Percentiles rank a stretch among this genome's conserved stretches.
These are phyloP conservation scores for Candida germanica DNA, from an alignment of 805 yeast species.

Conservation along the genomic window DNA sequence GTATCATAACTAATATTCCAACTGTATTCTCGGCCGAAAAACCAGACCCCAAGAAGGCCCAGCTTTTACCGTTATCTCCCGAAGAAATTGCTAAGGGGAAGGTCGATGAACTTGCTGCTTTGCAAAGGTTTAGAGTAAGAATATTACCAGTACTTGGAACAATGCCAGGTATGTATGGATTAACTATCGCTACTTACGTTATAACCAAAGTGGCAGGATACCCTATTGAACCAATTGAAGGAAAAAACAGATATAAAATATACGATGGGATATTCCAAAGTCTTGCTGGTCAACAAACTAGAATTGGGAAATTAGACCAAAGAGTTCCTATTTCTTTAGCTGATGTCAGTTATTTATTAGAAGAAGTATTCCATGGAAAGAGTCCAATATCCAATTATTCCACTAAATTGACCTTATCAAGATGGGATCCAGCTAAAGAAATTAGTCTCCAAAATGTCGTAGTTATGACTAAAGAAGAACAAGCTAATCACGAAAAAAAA, in stretches of 20 bases:
- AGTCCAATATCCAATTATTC: conserved; percentile 82
- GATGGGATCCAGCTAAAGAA: conserved; percentile 76
- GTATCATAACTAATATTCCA: conserved; percentile 73
- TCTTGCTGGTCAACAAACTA: conserved; percentile 80
- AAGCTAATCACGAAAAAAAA: conserved; percentile 69
- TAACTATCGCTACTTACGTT: conserved; percentile 81
- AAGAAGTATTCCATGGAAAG: conserved; percentile 91
- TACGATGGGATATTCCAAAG: conserved; percentile 82
- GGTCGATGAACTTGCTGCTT: conserved; percentile 82
- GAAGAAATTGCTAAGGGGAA: conserved; percentile 76
- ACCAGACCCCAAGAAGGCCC: conserved; percentile 93
- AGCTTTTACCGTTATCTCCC: conserved; percentile 78
- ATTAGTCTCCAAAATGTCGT: conserved; percentile 76
- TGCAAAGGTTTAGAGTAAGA: conserved; percentile 88
- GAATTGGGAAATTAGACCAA: conserved; percentile 71
- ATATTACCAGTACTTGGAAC: conserved; percentile 95
- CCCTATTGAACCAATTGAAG: conserved; percentile 87
- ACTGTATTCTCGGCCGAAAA: conserved; percentile 93
- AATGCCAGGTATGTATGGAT: conserved; percentile 95
- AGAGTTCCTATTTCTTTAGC: conserved; percentile 67
- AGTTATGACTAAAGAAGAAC: conserved; percentile 86
- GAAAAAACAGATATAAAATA: conserved; percentile 79
- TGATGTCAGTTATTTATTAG: conserved; percentile 81
- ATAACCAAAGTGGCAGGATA: conserved; percentile 80
- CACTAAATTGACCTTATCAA: conserved; percentile 72